Percentiles rank a stretch among this genome's conserved stretches.
Conservation (phyloP, 805 yeast species). For the Kuraishia molischiana region DNA sequence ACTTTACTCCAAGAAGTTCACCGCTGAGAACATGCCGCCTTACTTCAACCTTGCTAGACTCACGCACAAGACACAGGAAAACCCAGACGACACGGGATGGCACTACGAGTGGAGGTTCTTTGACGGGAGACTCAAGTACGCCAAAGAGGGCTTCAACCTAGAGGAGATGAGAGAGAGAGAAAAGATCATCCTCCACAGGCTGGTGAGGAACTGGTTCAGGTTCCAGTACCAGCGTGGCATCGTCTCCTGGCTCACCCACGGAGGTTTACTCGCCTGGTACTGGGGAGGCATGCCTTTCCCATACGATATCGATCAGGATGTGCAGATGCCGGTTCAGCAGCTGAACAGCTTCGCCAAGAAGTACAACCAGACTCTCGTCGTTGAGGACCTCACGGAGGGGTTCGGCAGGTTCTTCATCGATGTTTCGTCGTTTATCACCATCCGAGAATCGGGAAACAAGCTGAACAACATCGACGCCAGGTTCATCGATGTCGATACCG, state of each 20-base stretch:
- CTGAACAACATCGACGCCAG: constrained; percentile 1
- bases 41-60: constrained; percentile 24
- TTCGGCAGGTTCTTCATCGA: not conserved
- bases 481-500: constrained; percentile 20
- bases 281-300: constrained; percentile 34
- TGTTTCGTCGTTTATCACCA: not conserved
- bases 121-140: constrained; percentile 14
- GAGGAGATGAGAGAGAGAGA: constrained; percentile 22
- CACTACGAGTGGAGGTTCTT: constrained; percentile 46
- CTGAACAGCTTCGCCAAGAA: not conserved
- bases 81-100: constrained; percentile 1
- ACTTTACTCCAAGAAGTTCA: constrained; percentile 15
- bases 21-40: constrained; percentile 18
- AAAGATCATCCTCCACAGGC: constrained; percentile 25
- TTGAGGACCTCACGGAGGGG: constrained; percentile 8
- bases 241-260: constrained; percentile 51
- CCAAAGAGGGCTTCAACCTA: constrained; percentile 1
- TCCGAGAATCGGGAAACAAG: not conserved
- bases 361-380: not conserved
- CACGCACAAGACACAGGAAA: not conserved
- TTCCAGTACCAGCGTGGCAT: constrained; percentile 32
- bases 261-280: constrained; percentile 45
- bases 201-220: constrained; percentile 36
- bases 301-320: not conserved
- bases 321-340: not conserved